Conservation (phyloP, 345 rosid genomes). For the Trapa incisa region DNA sequence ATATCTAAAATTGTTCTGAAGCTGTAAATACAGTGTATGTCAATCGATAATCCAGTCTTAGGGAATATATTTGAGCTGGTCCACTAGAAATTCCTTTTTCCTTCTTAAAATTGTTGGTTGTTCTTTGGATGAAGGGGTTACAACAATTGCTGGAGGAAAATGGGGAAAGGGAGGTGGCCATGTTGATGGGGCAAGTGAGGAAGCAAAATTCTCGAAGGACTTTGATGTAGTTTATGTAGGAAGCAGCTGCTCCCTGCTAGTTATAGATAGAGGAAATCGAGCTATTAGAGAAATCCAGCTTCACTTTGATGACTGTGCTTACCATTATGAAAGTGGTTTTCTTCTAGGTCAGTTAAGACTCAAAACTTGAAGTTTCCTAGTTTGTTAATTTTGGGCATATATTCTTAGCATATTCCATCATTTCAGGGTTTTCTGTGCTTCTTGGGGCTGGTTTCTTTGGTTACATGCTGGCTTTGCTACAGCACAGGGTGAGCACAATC, state of each 20-base stretch:
- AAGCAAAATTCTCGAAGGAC: constrained; percentile 89
- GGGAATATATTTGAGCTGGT: neutral
- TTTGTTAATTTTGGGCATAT: constrained; percentile 2
- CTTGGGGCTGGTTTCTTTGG: constrained; percentile 86
- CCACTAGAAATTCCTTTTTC: neutral
- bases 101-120: neutral
- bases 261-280: constrained; percentile 84
- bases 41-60: neutral
- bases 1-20: neutral
- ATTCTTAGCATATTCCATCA: constrained; percentile 8
- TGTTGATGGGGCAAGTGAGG: constrained; percentile 96
- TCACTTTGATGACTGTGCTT: constrained; percentile 95
- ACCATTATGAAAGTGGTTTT: constrained; percentile 89
- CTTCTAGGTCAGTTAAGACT: constrained; percentile 51
- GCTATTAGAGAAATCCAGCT: constrained; percentile 97
- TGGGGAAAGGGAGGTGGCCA: constrained; percentile 65
- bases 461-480: constrained; percentile 93
- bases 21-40: neutral
- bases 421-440: constrained; percentile 81
- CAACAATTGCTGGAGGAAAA: constrained; percentile 96
- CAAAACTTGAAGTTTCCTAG: neutral
- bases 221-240: constrained; percentile 93
- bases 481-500: constrained; percentile 58
- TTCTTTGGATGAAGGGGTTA: constrained; percentile 47
- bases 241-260: constrained; percentile 93